Conservation (phyloP, 495 filamentous ascomycete species). For the Xylaria nigripes region DNA sequence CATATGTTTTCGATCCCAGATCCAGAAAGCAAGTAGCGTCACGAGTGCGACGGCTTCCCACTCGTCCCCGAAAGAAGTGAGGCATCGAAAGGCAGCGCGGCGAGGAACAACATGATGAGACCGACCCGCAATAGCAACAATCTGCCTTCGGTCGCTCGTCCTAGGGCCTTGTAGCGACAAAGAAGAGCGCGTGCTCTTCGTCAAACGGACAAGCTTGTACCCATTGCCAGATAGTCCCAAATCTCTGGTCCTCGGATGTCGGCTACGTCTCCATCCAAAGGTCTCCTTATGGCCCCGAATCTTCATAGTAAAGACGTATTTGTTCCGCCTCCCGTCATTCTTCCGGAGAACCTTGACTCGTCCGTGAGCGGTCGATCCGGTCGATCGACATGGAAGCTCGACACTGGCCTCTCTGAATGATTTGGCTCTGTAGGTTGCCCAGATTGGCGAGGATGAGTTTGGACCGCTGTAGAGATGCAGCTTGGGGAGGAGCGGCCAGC, state of each 20-base stretch:
- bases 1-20: conserved; percentile 8
- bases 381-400: conserved; percentile 3
- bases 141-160: conserved; percentile 1
- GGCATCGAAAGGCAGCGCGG: background rate
- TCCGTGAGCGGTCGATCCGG: conserved; percentile 1
- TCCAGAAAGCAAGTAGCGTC: conserved; percentile 6
- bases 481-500: background rate
- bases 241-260: background rate
- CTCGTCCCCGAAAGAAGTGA: conserved; percentile 8
- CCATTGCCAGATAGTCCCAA: conserved; percentile 4
- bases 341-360: conserved; percentile 3
- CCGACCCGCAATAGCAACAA: conserved; percentile 6
- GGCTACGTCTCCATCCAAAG: conserved; percentile 9
- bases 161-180: background rate
- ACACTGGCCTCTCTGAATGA: background rate
- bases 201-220: conserved; percentile 8
- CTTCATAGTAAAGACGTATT: conserved; percentile 9
- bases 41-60: conserved; percentile 8
- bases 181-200: background rate
- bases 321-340: background rate
- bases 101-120: background rate
- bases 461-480: conserved; percentile 2
- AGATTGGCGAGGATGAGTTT: background rate
- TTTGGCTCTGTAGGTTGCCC: conserved; percentile 4
- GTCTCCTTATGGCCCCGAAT: background rate